These are phyloP conservation scores for Ramularia endophylla DNA, from an alignment of 2,329 filamentous ascomycete species.

Conservation along the genomic window DNA sequence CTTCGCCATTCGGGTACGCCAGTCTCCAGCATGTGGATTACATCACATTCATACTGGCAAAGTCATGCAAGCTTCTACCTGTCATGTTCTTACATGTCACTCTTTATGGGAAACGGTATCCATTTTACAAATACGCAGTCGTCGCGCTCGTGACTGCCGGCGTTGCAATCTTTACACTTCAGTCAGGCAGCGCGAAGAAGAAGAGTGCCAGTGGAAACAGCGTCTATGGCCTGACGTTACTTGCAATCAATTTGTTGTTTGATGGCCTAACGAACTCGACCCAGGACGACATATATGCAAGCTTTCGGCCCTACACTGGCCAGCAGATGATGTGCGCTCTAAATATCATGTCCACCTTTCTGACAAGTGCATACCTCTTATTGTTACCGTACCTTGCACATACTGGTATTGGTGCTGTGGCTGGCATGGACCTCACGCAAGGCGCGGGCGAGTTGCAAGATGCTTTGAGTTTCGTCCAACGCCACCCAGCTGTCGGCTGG, in stretches of 20 bases:
- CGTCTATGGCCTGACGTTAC: slow-evolving; percentile 72
- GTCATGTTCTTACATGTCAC: slow-evolving; percentile 97
- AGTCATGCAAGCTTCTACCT: slow-evolving; percentile 97
- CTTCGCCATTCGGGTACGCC: slow-evolving; percentile 93
- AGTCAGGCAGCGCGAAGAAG: slow-evolving; percentile 48
- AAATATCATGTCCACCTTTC: slow-evolving; percentile 75
- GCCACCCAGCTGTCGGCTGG: slow-evolving; percentile 74
- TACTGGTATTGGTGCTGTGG: slow-evolving; percentile 40
- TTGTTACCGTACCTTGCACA: slow-evolving; percentile 72
- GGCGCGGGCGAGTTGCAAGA: slow-evolving; percentile 69
- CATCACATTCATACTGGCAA: slow-evolving; percentile 94
- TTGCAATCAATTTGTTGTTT: slow-evolving; percentile 86
- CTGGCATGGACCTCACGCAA: slow-evolving; percentile 38
- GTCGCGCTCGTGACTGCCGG: slow-evolving; percentile 85
- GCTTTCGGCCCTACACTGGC: slow-evolving; percentile 73
- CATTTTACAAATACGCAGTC: slow-evolving; percentile 93
- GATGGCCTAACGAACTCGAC: slow-evolving; percentile 95
- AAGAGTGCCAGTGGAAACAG: slow-evolving; percentile 48
- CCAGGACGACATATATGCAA: slow-evolving; percentile 84
- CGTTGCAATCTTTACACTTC: slow-evolving; percentile 91
- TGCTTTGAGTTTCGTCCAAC: slow-evolving; percentile 73
- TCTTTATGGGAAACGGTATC: slow-evolving; percentile 81
- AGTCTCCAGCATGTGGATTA: slow-evolving; percentile 93
- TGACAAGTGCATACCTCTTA: slow-evolving; percentile 72
- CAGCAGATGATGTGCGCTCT: slow-evolving; percentile 99